Base-by-base conservation (phyloP, 805 yeast genomes). In the Sugiyamaella americana region DNA sequence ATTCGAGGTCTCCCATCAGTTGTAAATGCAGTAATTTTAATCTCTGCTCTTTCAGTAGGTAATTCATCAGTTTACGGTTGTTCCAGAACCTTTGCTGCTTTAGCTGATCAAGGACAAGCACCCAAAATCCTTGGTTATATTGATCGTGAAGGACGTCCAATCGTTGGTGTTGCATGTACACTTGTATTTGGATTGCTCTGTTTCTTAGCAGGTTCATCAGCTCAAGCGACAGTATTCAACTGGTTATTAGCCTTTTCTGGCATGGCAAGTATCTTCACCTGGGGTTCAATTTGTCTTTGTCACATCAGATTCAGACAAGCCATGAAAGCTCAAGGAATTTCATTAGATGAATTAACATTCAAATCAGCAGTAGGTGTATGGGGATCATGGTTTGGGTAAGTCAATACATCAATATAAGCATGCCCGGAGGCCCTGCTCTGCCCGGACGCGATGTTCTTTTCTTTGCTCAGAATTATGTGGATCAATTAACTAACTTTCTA, bases 241-340 rank as follows among this genome's bases (percentile, higher is more conserved):
- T 84, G 91, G 91, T 64, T 84, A 64, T 69, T 82, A 56, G 83
- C 88, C 16, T 64, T 85, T 34, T 79, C 86, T 36, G 88, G 89
- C 50, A 68, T 85, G 53, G 78, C 87, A 1, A 79, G 87, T 17
- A 70, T 84, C 51, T 78, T 82, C 64, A 80, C 85, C 29, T 84
- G 94, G 94, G 82, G 81, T 46, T 75, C 86, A 5, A 79, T 84
- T 53, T 79, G 82, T 59, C 64, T 75, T 29, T 75, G 80, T 36
- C 89, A 82, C 59, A 66, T 85, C 43, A 72, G 88, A 54, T 82
- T 82, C 66, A 79, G 85, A 58, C 54, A 70, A 46, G 83, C 82
- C 10, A 65, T 87, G 66, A 60, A 62, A 2, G 71, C 64, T 4
- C 86, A 82, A 64, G 87, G 87, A 40, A 75, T 88, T 67, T 62